Percentiles rank a stretch among this genome's conserved stretches.
phyloP scores from a whole-genome alignment of 2,329 filamentous ascomycete species.

The Cercospora zeina region DNA sequence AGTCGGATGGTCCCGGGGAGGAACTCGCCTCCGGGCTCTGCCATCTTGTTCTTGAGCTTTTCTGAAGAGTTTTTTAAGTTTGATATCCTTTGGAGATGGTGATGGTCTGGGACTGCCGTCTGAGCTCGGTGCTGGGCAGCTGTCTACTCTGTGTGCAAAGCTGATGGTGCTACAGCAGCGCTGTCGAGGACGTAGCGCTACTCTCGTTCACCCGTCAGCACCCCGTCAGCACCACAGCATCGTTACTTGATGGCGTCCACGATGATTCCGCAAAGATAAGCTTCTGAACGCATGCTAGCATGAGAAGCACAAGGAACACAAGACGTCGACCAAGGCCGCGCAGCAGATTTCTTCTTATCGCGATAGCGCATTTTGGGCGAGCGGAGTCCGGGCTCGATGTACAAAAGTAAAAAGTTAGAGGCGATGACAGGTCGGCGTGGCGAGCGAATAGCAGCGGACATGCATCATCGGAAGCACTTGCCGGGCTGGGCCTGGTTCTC shows the following conservation, averaged over 20 bases:
- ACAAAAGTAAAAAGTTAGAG: no score
- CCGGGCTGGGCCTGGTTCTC: not conserved
- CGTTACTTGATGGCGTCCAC: slow-evolving; percentile 23
- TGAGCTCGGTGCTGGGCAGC: not conserved
- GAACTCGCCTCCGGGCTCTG: slow-evolving; percentile 21
- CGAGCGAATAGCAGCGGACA: not conserved
- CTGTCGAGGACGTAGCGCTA: slow-evolving; percentile 8
- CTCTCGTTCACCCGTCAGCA: slow-evolving; percentile 13
- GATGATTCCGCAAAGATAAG: slow-evolving; percentile 14
- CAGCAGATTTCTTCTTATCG: slow-evolving; percentile 10
- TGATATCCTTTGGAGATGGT: not conserved
- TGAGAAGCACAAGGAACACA: not conserved
- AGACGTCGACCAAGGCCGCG: not conserved
- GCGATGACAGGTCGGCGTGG: slow-evolving; percentile 3
- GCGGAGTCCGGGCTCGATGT: slow-evolving; percentile 2
- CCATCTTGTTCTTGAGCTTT: slow-evolving; percentile 17
- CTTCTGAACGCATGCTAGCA: slow-evolving; percentile 14
- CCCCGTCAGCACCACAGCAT: slow-evolving; percentile 19
- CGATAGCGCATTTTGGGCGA: slow-evolving; percentile 1
- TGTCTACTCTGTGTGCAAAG: not conserved
- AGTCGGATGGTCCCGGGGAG: slow-evolving; percentile 32
- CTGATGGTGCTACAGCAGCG: slow-evolving; percentile 8
- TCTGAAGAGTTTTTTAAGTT: not conserved
- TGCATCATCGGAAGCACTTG: not conserved
- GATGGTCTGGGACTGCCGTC: not conserved